Evolutionary conservation across 768 basidiomycete genomes (phyloP).

Genomic region (Pulveroboletus sp.): DNA sequence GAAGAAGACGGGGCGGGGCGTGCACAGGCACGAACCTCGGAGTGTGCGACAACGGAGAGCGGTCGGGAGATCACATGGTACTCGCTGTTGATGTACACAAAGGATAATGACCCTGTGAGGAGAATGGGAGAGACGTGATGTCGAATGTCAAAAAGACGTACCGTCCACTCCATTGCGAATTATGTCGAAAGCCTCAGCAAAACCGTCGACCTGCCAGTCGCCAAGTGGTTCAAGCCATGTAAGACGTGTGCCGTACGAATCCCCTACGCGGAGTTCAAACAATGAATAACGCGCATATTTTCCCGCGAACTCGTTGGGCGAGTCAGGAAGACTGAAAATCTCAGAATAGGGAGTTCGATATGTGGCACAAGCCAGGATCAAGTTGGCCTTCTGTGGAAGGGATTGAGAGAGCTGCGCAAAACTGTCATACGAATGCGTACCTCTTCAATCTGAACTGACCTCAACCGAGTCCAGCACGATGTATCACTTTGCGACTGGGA

Average conservation of each 20-base stretch:
- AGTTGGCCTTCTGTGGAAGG: slow-evolving; percentile 11
- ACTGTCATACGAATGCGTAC: slow-evolving; percentile 1
- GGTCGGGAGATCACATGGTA: slow-evolving; percentile 43
- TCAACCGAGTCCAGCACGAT: slow-evolving; percentile 21
- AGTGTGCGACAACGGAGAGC: slow-evolving; percentile 31
- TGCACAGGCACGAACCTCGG: slow-evolving; percentile 9
- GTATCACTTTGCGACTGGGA: slow-evolving; percentile 2
- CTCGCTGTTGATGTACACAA: slow-evolving; percentile 38
- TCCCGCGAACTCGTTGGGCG: slow-evolving; percentile 2
- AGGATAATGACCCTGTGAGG: slow-evolving; percentile 18
- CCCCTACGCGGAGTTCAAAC: slow-evolving; percentile 26
- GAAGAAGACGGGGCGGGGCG: slow-evolving; percentile 17
- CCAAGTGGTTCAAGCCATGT: slow-evolving; percentile 43
- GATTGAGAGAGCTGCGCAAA: not conserved
- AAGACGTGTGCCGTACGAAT: slow-evolving; percentile 11
- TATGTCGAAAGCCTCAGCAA: slow-evolving; percentile 41
- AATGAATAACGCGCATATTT: slow-evolving; percentile 16
- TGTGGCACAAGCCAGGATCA: slow-evolving; percentile 46
- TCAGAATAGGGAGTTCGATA: slow-evolving; percentile 20
- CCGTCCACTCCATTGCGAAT: slow-evolving; percentile 43
- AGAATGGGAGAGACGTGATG: slow-evolving; percentile 9
- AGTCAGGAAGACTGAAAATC: slow-evolving; percentile 20
- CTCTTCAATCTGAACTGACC: slow-evolving; percentile 19
- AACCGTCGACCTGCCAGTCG: slow-evolving; percentile 52
- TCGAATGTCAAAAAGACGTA: slow-evolving; percentile 24